Percentiles rank a stretch among this genome's conserved stretches.
phyloP scores from a whole-genome alignment of 257 asterid genomes.

The Forsythia viridissima region DNA sequence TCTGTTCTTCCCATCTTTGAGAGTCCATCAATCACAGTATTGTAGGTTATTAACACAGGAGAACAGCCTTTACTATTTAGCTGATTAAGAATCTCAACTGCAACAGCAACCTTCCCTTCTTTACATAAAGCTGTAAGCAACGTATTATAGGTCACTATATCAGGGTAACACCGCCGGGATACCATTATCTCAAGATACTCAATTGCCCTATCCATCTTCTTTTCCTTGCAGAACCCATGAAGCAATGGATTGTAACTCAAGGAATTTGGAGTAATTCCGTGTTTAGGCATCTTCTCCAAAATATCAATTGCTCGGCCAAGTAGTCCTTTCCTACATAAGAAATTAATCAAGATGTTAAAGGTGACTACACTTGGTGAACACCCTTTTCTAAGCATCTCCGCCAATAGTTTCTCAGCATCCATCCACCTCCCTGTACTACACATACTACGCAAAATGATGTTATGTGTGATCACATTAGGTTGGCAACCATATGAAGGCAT shows the following conservation, averaged over 20 bases:
- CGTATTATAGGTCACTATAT: constrained; percentile 84
- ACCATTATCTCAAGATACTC: constrained; percentile 85
- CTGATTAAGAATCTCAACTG: constrained; percentile 76
- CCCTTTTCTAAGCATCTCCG: constrained; percentile 76
- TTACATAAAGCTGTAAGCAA: constrained; percentile 82
- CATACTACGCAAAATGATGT: constrained; percentile 78
- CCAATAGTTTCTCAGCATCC: constrained; percentile 80
- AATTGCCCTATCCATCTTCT: constrained; percentile 81
- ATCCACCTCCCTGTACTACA: constrained; percentile 85
- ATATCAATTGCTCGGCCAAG: constrained; percentile 73
- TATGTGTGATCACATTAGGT: constrained; percentile 79
- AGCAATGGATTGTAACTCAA: constrained; percentile 84
- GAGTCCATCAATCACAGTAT: constrained; percentile 81
- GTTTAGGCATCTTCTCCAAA: constrained; percentile 73
- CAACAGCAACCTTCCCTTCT: constrained; percentile 79
- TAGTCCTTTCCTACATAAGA: constrained; percentile 68
- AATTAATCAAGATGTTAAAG: constrained; percentile 77
- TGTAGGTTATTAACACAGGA: constrained; percentile 82
- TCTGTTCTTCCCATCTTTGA: constrained; percentile 73
- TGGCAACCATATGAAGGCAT: constrained; percentile 75
- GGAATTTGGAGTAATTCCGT: constrained; percentile 79
- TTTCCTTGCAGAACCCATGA: constrained; percentile 86
- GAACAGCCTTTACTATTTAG: constrained; percentile 62
- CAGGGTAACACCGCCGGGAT: constrained; percentile 78
- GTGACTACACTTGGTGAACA: constrained; percentile 88